These are phyloP conservation scores for Eremothecium coryli DNA, from an alignment of 1,139 yeast species.

Conservation along the genomic window DNA sequence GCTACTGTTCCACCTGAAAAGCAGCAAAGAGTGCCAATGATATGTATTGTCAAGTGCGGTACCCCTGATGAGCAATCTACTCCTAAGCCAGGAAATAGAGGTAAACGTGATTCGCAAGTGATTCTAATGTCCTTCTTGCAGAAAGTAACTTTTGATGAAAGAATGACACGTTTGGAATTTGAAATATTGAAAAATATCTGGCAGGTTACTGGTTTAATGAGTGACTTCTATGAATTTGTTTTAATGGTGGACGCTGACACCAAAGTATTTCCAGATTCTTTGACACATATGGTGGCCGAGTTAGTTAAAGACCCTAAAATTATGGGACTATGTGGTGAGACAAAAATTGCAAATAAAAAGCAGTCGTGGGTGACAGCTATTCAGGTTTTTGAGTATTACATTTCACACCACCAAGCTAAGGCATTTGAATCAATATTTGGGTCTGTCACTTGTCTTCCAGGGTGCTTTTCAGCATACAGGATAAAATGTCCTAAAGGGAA, in stretches of 20 bases:
- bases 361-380: constrained; percentile 90
- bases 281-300: constrained; percentile 88
- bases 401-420: constrained; percentile 93
- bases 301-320: constrained; percentile 83
- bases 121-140: constrained; percentile 89
- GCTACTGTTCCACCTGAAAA: constrained; percentile 64
- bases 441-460: constrained; percentile 95
- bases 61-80: constrained; percentile 69
- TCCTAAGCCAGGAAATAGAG: constrained; percentile 96
- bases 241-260: constrained; percentile 98
- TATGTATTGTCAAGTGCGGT: constrained; percentile 84
- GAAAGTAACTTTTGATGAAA: constrained; percentile 85
- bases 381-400: constrained; percentile 92
- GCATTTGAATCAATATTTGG: constrained; percentile 96
- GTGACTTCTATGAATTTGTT: constrained; percentile 75
- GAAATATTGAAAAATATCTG: constrained; percentile 73
- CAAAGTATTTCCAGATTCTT: constrained; percentile 77
- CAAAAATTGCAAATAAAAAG: constrained; percentile 81
- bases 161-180: constrained; percentile 91
- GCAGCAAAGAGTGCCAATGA: constrained; percentile 82
- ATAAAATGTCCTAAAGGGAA: constrained; percentile 87
- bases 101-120: constrained; percentile 95
- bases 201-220: constrained; percentile 81
- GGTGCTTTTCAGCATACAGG: constrained; percentile 94
- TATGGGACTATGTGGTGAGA: constrained; percentile 97